Conservation (phyloP, 305 asterid genomes). For the Fraxinus angustifolia region DNA sequence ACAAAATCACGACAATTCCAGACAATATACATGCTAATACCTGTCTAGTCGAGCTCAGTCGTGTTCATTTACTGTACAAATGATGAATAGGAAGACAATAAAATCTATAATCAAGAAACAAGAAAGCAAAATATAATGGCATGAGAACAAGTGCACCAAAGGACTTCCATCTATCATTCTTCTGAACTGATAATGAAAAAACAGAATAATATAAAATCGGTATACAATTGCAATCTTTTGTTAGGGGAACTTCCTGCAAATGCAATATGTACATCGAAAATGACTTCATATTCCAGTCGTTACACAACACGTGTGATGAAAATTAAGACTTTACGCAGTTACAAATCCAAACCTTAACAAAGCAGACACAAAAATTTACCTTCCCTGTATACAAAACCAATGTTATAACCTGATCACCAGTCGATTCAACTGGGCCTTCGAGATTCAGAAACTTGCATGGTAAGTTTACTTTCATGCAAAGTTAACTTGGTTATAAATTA, state of each 20-base stretch:
- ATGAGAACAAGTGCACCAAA: background rate
- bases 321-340: background rate
- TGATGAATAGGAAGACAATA: background rate
- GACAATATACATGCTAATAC: background rate
- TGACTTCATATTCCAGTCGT: background rate
- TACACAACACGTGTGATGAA: background rate
- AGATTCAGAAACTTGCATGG: background rate
- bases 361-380: constrained; percentile 1
- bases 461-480: background rate
- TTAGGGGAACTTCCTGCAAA: background rate
- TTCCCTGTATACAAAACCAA: background rate
- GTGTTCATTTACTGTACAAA: background rate
- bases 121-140: background rate
- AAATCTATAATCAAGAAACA: background rate
- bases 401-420: background rate
- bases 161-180: background rate
- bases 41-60: background rate
- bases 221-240: background rate
- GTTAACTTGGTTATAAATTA: background rate
- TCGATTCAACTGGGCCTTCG: background rate
- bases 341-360: background rate
- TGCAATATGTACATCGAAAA: background rate
- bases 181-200: background rate
- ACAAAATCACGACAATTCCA: background rate
- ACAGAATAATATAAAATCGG: background rate